These are phyloP conservation scores for Soucietia sequanensis DNA, from an alignment of 805 yeast species.

Conservation along the genomic window DNA sequence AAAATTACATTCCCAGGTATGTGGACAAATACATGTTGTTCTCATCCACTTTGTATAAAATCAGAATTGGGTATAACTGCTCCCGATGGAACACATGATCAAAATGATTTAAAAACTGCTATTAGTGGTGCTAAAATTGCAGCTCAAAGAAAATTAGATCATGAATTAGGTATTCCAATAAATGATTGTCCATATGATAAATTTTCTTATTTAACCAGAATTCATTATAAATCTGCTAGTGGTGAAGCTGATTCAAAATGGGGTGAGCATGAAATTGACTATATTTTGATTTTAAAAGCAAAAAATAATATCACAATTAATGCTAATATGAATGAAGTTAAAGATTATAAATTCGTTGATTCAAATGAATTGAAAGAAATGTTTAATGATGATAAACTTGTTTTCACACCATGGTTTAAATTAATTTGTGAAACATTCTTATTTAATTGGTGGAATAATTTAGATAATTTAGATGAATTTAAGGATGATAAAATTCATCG, in stretches of 20 bases:
- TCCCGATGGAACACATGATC: conserved; percentile 11
- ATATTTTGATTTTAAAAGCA: conserved; percentile 75
- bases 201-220: conserved; percentile 85
- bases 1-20: conserved; percentile 94
- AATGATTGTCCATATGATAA: conserved; percentile 59
- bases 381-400: conserved; percentile 65
- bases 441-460: conserved; percentile 90
- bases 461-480: conserved; percentile 56
- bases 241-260: conserved; percentile 68
- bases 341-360: conserved; percentile 73
- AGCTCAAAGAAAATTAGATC: conserved; percentile 88
- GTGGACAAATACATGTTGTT: conserved; percentile 99
- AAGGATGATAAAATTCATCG: conserved; percentile 49
- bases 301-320: conserved; percentile 52
- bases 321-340: conserved; percentile 73
- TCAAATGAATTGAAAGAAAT: conserved; percentile 64
- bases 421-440: conserved; percentile 88
- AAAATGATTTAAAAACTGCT: conserved; percentile 51
- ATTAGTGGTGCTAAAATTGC: conserved; percentile 81
- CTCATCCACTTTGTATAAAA: conserved; percentile 88
- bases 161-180: conserved; percentile 82
- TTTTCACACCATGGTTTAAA: conserved; percentile 98
- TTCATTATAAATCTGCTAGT: conserved; percentile 85
- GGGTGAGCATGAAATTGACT: conserved; percentile 99
- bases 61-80: conserved; percentile 65